These are phyloP conservation scores for Colletotrichum scovillei DNA, from an alignment of 2,329 filamentous ascomycete genomes.

Conservation along the genomic window DNA sequence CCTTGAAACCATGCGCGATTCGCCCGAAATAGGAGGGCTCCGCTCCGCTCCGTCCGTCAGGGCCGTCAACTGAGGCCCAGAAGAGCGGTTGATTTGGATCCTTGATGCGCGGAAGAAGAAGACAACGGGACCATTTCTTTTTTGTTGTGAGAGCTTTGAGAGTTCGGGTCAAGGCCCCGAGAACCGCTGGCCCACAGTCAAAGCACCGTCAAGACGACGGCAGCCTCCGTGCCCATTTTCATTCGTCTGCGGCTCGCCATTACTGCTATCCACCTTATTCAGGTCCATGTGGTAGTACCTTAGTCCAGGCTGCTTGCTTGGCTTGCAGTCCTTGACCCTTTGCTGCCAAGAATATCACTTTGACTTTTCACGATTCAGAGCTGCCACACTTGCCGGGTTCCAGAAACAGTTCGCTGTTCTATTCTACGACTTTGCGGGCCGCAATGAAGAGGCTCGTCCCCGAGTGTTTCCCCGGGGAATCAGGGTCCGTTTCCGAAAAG, in stretches of 20 bases:
- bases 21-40: slow-evolving; percentile 34
- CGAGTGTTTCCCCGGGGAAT: slow-evolving; percentile 13
- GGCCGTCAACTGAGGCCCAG: slow-evolving; percentile 3
- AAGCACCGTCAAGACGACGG: not conserved
- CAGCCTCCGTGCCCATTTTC: not conserved
- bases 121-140: not conserved
- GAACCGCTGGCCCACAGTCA: slow-evolving; percentile 11
- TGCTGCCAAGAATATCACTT: not conserved
- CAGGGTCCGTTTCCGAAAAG: slow-evolving; percentile 21
- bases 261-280: slow-evolving; percentile 20
- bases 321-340: not conserved
- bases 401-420: slow-evolving; percentile 35
- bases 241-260: not conserved
- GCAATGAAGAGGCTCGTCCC: slow-evolving; percentile 2
- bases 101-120: not conserved
- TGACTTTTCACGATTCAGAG: slow-evolving; percentile 1
- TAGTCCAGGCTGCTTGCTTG: not conserved
- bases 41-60: slow-evolving; percentile 30
- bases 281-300: not conserved
- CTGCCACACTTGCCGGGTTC: slow-evolving; percentile 9
- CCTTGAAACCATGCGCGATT: slow-evolving; percentile 29
- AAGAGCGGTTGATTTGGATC: not conserved
- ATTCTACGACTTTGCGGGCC: slow-evolving; percentile 26
- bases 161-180: slow-evolving; percentile 20
- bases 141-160: not conserved